Evolutionary conservation across 2,329 filamentous ascomycete genomes (phyloP).

Genomic region (Scedosporium minutisporum): DNA sequence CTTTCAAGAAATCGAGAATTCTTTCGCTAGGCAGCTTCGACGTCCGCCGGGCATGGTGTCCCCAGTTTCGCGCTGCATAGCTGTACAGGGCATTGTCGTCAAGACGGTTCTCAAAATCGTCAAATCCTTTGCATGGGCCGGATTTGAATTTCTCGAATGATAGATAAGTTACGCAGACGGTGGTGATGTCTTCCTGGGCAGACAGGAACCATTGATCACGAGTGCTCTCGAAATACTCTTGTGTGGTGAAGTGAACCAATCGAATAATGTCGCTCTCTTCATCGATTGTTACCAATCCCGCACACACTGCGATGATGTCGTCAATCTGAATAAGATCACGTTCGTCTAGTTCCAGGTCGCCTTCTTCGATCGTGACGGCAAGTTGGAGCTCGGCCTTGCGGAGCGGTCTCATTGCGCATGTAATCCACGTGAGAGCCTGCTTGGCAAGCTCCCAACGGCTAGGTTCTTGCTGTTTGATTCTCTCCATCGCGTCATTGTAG

Average conservation of each 20-base stretch:
- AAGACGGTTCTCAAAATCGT: conserved; percentile 14
- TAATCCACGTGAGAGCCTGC: conserved; percentile 30
- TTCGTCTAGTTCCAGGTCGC: conserved; percentile 18
- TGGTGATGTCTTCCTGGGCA: conserved; percentile 17
- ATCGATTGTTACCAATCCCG: conserved; percentile 31
- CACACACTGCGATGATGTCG: conserved; percentile 26
- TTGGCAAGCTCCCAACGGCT: conserved; percentile 26
- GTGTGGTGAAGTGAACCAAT: conserved; percentile 34
- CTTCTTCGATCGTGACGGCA: conserved; percentile 28
- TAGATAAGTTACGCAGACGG: conserved; percentile 26
- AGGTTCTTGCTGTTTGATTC: conserved; percentile 27
- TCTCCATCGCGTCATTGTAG: conserved; percentile 30
- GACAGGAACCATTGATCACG: conserved; percentile 19
- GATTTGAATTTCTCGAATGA: conserved; percentile 19
- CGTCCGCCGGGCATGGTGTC: conserved; percentile 17
- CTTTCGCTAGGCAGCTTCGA: neutral
- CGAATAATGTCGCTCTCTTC: conserved; percentile 26
- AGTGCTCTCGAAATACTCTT: conserved; percentile 31
- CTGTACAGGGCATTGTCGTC: conserved; percentile 16
- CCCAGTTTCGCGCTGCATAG: conserved; percentile 23
- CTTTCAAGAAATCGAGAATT: neutral
- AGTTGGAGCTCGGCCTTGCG: conserved; percentile 27
- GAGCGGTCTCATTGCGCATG: conserved; percentile 23
- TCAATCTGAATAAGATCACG: conserved; percentile 23
- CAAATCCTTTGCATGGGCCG: conserved; percentile 12